Base-by-base conservation (phyloP, 202 grass and related monocot genomes). In the Zoysia matrella region DNA sequence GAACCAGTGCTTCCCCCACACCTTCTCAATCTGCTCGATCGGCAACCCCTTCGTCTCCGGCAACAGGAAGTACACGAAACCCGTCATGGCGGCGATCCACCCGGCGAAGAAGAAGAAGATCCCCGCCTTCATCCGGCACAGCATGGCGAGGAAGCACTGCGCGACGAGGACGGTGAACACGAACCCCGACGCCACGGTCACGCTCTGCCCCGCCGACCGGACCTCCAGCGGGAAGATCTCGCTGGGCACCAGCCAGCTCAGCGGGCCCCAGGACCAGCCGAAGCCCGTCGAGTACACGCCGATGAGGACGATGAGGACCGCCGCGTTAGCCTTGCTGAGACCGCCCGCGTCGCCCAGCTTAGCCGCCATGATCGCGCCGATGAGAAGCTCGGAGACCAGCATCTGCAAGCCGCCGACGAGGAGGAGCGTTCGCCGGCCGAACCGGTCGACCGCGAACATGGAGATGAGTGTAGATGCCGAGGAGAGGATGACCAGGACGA, bases 21-120 rank as follows among this genome's bases (percentile, higher is more conserved):
- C 41, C 13, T 66, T 53, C 4, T 67, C 76, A 2, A 91, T 80
- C 73, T 89, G 77, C 74, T 94, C 89, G 0, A 94, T 87, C 11
- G 92, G 89, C 7, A 94, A 0, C 52, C 81, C 86, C 71, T 89
- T 94, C 0, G 84, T 91, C 76, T 89, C 87, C 11, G 78, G 89
- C 64, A 94, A 67, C 55, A 94, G 44, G 30, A 91, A 4, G 63
- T 87, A 64, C 65, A 84, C 69, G 65, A 94, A 91, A 0, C 22
- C 55, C 1, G 89, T 91, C 83, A 91, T 94, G 4, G 14, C 72
- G 1, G 8, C 66, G 15, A 91, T 78, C 83, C 92, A 91, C 12
- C 80, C 77, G 1, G 43, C 73, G 54, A 94, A 94, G 92, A 94
- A 91, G 81, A 94, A 88, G 89, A 94, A 94, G 56, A 94, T 9